Evolutionary conservation across 441 rosid genomes (phyloP).

Genomic region (Aleurites moluccanus): DNA sequence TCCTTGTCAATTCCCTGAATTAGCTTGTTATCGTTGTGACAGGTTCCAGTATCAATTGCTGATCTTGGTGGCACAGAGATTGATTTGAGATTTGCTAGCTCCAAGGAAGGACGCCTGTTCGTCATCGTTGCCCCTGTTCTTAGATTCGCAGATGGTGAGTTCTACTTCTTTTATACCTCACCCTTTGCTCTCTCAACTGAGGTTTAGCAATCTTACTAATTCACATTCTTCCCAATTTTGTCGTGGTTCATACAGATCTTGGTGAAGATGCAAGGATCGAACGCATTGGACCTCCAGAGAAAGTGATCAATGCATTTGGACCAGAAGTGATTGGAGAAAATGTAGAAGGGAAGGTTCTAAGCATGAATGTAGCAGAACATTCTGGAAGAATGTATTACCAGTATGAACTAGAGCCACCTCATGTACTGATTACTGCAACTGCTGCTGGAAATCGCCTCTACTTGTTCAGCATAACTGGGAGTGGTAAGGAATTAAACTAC

Average conservation of each 20-base stretch:
- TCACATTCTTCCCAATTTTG: neutral
- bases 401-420: constrained; percentile 92
- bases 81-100: constrained; percentile 79
- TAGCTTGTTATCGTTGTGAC: constrained; percentile 15
- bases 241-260: constrained; percentile 44
- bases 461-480: constrained; percentile 73
- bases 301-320: constrained; percentile 86
- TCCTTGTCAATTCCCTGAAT: neutral
- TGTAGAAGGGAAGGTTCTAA: constrained; percentile 84
- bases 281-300: constrained; percentile 82
- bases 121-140: constrained; percentile 94
- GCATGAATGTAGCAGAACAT: constrained; percentile 61
- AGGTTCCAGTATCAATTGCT: constrained; percentile 96
- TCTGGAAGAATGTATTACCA: constrained; percentile 79
- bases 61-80: constrained; percentile 98
- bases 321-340: constrained; percentile 91
- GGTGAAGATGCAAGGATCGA: constrained; percentile 68
- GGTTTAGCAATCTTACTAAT: neutral
- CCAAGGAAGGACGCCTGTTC: constrained; percentile 80
- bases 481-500: constrained; percentile 39
- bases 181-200: neutral
- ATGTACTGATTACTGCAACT: constrained; percentile 83
- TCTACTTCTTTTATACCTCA: neutral
- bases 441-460: constrained; percentile 95
- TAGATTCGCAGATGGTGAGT: constrained; percentile 86